Evolutionary conservation across 441 rosid species (phyloP), one percentile per base, ranked within the genome.

Genomic region (Gossypium lobatum): DNA sequence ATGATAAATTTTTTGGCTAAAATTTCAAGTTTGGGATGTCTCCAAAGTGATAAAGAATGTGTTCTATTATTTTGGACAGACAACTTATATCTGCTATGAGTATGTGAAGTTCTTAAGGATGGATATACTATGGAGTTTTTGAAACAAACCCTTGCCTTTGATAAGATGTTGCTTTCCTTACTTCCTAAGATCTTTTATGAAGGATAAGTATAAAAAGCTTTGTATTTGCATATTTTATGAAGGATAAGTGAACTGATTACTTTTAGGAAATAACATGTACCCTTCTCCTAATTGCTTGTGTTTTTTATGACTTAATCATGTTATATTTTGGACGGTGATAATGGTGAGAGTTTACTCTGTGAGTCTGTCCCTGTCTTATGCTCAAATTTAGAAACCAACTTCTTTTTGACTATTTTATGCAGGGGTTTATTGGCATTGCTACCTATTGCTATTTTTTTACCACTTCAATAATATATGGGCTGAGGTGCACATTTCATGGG

Each of bases 401-500:
- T 70, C 25, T 16, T 52, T 25, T 68, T 68, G 25, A 26, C 46
- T 68, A 50, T 76, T 67, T 75, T 71, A 14, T 78, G 85, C 87
- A 84, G 89, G 78, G 70, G 60, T 48, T 61, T 76, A 70, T 23
- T 78, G 68, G 65, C 54, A 18, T 57, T 62, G 52, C 25, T 57
- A 53, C 60, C 37, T 8, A 48, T 57, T 55, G n/a, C 70, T n/a
- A 70, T 46, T 72, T 57, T 39, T 68, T 68, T 60, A 68, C 69
- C 39, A 13, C 48, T 76, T 39, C 48, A 23, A 71, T 78, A 69
- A 79, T 83, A 84, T 88, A 88, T 87, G 95, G 92, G 88, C 88
- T 90, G 88, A 90, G 82, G 84, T 79, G 82, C 75, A 77, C 88
- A 79, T 88, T 90, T 88, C 87, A 90, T 88, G 95, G 92, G 92